phyloP scores from a whole-genome alignment of 805 yeast genomes.

The Metschnikowia koreensis region DNA sequence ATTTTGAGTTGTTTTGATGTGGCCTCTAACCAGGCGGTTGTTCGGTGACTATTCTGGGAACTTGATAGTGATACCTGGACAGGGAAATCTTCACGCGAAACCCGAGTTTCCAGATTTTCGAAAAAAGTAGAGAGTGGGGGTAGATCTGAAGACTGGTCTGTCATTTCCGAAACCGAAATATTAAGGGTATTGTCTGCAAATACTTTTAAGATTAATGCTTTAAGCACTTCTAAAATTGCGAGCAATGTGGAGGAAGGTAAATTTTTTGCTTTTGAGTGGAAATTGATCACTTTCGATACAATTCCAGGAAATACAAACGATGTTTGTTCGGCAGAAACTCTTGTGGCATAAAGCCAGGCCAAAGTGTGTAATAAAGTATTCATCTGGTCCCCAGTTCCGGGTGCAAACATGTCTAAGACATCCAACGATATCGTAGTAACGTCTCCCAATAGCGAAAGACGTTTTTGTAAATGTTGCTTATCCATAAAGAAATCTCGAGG shows the following conservation, averaged over 20 bases:
- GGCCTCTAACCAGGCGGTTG: conserved; percentile 36
- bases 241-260: conserved; percentile 25
- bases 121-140: conserved; percentile 4
- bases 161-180: conserved; percentile 5
- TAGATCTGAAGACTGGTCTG: neutral
- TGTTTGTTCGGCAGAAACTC: conserved; percentile 30
- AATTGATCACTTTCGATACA: conserved; percentile 32
- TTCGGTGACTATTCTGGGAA: conserved; percentile 9
- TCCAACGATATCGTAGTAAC: conserved; percentile 26
- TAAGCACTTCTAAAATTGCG: conserved; percentile 22
- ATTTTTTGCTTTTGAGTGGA: conserved; percentile 20
- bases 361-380: conserved; percentile 11
- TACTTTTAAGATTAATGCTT: conserved; percentile 24
- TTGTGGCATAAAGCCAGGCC: conserved; percentile 13
- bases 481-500: conserved; percentile 22
- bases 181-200: conserved; percentile 28
- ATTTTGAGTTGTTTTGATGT: conserved; percentile 38
- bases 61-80: neutral
- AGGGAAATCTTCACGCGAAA: neutral
- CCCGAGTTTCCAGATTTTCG: neutral
- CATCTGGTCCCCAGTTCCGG: neutral
- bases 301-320: conserved; percentile 43
- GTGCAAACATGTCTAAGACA: conserved; percentile 12
- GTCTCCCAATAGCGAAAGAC: conserved; percentile 31
- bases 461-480: conserved; percentile 12